phyloP scores from a whole-genome alignment of 1,284 basidiomycete genomes.

The Mycena citricolor region DNA sequence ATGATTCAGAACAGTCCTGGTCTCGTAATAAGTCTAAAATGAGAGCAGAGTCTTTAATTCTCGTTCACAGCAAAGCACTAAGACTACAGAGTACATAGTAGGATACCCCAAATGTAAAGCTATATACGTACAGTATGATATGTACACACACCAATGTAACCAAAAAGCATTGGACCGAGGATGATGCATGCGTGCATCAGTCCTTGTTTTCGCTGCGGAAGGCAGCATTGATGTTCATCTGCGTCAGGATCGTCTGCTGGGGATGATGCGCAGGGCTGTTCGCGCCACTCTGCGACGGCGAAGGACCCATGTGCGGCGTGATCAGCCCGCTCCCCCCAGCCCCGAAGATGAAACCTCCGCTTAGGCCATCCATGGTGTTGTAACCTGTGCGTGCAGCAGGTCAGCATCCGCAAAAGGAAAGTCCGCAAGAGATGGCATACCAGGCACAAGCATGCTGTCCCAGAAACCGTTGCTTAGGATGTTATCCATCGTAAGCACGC shows the following conservation, averaged over 20 bases:
- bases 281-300: constrained; percentile 41
- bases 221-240: constrained; percentile 45
- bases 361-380: constrained; percentile 74
- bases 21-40: too few relatives aligned
- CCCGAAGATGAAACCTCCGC: constrained; percentile 80
- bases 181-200: too few relatives aligned
- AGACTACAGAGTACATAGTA: too few relatives aligned
- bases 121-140: too few relatives aligned
- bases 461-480: constrained; percentile 77
- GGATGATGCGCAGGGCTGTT: constrained; percentile 40
- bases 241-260: constrained; percentile 34
- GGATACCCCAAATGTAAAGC: too few relatives aligned
- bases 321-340: constrained; percentile 75
- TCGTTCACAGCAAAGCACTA: too few relatives aligned
- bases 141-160: too few relatives aligned
- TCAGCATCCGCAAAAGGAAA: constrained; percentile 12
- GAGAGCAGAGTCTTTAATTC: too few relatives aligned
- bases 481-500: constrained; percentile 73
- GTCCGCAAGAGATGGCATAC: constrained; percentile 30
- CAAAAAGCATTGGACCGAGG: too few relatives aligned
- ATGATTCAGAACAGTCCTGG: too few relatives aligned
- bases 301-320: constrained; percentile 48
- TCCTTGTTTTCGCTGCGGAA: too few relatives aligned
- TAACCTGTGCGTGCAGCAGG: constrained; percentile 54
- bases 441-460: constrained; percentile 82